These are phyloP conservation scores for Phylloporus sp. DNA, from an alignment of 768 basidiomycete species.

Conservation along the genomic window DNA sequence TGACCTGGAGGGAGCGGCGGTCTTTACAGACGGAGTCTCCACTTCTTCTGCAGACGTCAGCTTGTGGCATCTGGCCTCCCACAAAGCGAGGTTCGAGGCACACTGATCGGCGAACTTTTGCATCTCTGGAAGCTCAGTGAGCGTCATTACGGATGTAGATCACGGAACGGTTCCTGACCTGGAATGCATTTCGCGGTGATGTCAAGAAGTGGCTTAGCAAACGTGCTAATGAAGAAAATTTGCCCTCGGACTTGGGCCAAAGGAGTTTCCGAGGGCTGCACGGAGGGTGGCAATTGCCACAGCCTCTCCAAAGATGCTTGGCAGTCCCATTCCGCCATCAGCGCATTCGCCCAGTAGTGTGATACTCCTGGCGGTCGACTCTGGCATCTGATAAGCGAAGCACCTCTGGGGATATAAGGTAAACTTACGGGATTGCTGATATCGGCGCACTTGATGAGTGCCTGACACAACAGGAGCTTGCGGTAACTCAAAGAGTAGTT, in stretches of 20 bases:
- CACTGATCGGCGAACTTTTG: conserved; percentile 64
- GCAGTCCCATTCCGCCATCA: conserved; percentile 86
- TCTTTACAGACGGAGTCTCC: not conserved
- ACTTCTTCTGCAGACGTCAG: conserved; percentile 28
- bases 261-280: conserved; percentile 45
- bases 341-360: conserved; percentile 85
- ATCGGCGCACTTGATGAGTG: conserved; percentile 94
- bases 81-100: conserved; percentile 61
- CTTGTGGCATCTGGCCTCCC: conserved; percentile 52
- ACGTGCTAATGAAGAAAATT: conserved; percentile 82
- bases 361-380: conserved; percentile 91
- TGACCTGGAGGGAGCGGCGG: conserved; percentile 28
- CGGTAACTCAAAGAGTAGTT: conserved; percentile 41
- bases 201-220: conserved; percentile 81
- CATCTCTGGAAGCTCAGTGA: conserved; percentile 49
- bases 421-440: conserved; percentile 93
- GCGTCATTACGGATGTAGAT: conserved; percentile 5
- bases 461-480: conserved; percentile 78
- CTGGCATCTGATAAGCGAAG: conserved; percentile 38
- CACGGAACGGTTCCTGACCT: conserved; percentile 40
- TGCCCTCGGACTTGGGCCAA: conserved; percentile 76
- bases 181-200: conserved; percentile 70
- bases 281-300: conserved; percentile 62
- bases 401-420: not conserved
- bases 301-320: conserved; percentile 85